Evolutionary conservation across 768 basidiomycete genomes (phyloP), one percentile per base, ranked within the genome.

Genomic region (Crepidotus variabilis): DNA sequence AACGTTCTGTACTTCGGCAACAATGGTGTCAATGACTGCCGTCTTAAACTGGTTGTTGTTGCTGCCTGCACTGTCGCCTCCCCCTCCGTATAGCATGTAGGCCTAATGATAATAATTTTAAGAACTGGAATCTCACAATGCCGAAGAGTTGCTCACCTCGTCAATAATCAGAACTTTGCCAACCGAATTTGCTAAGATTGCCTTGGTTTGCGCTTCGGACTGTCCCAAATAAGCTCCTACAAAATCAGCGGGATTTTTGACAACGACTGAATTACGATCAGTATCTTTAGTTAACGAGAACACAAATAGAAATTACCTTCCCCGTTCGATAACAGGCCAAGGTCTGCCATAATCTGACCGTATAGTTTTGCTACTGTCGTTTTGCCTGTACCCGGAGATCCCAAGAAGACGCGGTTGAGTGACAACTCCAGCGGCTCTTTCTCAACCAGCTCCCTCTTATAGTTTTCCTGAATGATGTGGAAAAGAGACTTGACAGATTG

Each of bases 91-190:
- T 6, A 88, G 69, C 83, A 85, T 85, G 60, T 81, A 89, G 3
- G 87, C 87, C 87, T 88, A 57, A n/a, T 28, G 48, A 49, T 34
- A 45, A 36, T n/a, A 11, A 8, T 33, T 22, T 32, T 56, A 47
- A 49, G 55, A 10, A 22, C 39, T 14, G 24, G 9, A 22, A 8
- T 23, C 48, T 21, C 21, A 13, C 20, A 23, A 22, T 20, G 11
- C 16, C 20, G 4, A 5, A 51, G 51, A 20, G 22, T 20, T 13
- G 60, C 66, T 50, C 56, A 77, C 86, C 78, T 88, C 87, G 58
- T 88, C 87, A 39, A 88, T 88, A 11, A 88, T 79, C 43, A 88
- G 68, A 0, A 88, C 83, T 61, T 88, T 88, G 13, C 87, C 87
- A 1, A 79, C 72, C 0, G 81, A 80, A 49, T 68, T 81, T 0